Evolutionary conservation across 257 asterid genomes (phyloP).

Genomic region (Agastache rugosa): DNA sequence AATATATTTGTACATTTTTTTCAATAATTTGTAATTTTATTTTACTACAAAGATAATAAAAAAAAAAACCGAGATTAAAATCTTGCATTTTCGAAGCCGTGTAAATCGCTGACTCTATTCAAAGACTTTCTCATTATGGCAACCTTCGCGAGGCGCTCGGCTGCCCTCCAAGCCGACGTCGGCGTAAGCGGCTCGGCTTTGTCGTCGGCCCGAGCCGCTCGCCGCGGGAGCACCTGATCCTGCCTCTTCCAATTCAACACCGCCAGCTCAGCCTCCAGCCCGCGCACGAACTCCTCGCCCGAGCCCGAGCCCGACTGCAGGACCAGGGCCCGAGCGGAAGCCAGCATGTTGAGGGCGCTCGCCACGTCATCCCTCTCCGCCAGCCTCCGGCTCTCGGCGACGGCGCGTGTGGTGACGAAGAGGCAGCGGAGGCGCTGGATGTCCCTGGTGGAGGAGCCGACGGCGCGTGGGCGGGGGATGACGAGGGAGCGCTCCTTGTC

Average conservation of each 20-base stretch:
- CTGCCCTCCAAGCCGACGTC: constrained; percentile 99
- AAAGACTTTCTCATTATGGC: constrained; percentile 92
- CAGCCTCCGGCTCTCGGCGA: constrained; percentile 75
- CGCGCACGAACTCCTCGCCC: constrained; percentile 71
- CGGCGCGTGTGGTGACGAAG: constrained; percentile 82
- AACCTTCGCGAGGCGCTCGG: constrained; percentile 97
- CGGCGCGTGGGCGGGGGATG: constrained; percentile 83
- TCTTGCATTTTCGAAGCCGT: constrained; percentile 97
- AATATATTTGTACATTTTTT: constrained; percentile 39
- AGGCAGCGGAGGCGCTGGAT: constrained; percentile 69
- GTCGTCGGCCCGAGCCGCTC: constrained; percentile 42
- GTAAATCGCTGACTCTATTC: constrained; percentile 96
- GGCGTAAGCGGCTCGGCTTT: constrained; percentile 92
- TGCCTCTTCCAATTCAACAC: constrained; percentile 59
- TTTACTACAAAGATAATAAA: constrained; percentile 14
- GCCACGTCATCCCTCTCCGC: constrained; percentile 58
- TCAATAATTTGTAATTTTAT: not conserved
- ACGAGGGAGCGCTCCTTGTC: constrained; percentile 64
- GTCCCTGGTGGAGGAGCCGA: constrained; percentile 60
- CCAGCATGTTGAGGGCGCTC: constrained; percentile 80
- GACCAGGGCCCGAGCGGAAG: constrained; percentile 76
- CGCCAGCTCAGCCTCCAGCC: constrained; percentile 80
- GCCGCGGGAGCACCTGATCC: constrained; percentile 39
- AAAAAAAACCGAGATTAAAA: constrained; percentile 61
- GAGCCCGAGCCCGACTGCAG: constrained; percentile 68